Percentiles rank a stretch among this genome's conserved stretches.
These are phyloP conservation scores for Pythium utonaiense DNA, from an alignment of 352 stramenopile species.

Conservation along the genomic window DNA sequence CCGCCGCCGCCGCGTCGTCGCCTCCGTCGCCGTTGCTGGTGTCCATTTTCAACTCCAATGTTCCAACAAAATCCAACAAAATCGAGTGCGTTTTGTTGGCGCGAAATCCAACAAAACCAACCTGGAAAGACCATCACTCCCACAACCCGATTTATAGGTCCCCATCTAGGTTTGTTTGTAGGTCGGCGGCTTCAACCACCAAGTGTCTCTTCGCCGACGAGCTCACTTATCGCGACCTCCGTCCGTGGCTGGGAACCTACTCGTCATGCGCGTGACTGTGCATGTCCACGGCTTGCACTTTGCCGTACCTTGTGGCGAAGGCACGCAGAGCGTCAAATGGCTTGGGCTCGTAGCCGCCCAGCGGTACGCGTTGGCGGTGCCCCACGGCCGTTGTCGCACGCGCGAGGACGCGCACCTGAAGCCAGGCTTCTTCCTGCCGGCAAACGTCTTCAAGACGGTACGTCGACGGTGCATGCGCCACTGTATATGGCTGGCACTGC, in stretches of 20 bases:
- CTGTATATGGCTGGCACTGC: no score
- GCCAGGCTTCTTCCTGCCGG: conserved; percentile 78
- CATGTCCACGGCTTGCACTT: conserved; percentile 73
- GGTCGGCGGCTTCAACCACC: conserved; percentile 8
- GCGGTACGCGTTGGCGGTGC: conserved; percentile 59
- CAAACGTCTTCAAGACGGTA: conserved; percentile 39
- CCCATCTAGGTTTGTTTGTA: conserved; percentile 1
- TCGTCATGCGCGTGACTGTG: conserved; percentile 55
- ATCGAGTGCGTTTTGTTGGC: conserved; percentile 1
- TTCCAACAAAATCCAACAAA: not conserved
- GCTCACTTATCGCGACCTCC: no score
- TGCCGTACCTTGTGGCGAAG: conserved; percentile 72
- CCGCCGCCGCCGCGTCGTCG: not conserved
- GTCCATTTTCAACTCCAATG: not conserved
- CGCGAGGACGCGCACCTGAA: conserved; percentile 72
- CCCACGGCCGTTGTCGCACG: conserved; percentile 68
- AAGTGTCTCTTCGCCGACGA: conserved; percentile 9
- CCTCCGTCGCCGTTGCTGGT: not conserved
- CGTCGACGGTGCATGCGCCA: not conserved
- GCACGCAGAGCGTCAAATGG: conserved; percentile 76
- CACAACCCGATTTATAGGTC: not conserved
- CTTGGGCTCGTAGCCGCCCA: conserved; percentile 78
- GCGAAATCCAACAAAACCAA: conserved; percentile 10
- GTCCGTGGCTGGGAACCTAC: no score
- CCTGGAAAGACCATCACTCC: conserved; percentile 17